Base-by-base conservation (phyloP, 2,329 filamentous ascomycete genomes). In the Sphaerulina musiva region DNA sequence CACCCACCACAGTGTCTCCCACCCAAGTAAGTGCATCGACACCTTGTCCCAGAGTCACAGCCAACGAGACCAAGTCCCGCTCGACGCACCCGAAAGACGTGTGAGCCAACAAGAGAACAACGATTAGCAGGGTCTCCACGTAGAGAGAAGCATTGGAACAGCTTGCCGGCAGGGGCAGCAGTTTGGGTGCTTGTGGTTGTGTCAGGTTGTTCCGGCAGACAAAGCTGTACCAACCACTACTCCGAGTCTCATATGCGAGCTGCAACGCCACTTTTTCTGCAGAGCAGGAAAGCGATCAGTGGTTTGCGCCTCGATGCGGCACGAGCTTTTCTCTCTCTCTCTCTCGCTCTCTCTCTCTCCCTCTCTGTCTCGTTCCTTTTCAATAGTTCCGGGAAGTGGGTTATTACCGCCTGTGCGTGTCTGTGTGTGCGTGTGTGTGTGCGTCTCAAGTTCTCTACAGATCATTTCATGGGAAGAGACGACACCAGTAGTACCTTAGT, bases 1-100 rank as follows among this genome's bases (percentile, higher is more conserved):
- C 20, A 45, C 48, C 42, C 48, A 51, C 48, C 48, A 51, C 48
- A 17, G 48, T 46, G 48, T 51, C 48, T 51, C 48, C 48, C 41
- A 31, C 48, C 31, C 43, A 36, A 45, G 40, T 20, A 29, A 38
- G 31, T 51, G 48, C 48, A 51, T 51, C 46, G 32, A 46, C 42
- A 42, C 48, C 48, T 39, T 10, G 48, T 45, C 34, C 41, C 31
- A 34, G 20, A 38, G 20, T 34, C 40, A 34, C 48, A 51, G 40
- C 48, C 48, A 51, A 51, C 40, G 48, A 51, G 42, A 38, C 48
- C 26, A 10, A 10, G 31, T 40, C 42, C 41, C 54, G 49, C 54
- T 49, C 43, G 44, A 53, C 38, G 34, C 23, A 43, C 51, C 45
- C 36, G 38, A 44, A 2, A 31, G 32, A 48, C 20, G 20, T 29